These are phyloP conservation scores for Taxillus chinensis DNA, from an alignment of 164 flowering plant genomes.

Conservation along the genomic window DNA sequence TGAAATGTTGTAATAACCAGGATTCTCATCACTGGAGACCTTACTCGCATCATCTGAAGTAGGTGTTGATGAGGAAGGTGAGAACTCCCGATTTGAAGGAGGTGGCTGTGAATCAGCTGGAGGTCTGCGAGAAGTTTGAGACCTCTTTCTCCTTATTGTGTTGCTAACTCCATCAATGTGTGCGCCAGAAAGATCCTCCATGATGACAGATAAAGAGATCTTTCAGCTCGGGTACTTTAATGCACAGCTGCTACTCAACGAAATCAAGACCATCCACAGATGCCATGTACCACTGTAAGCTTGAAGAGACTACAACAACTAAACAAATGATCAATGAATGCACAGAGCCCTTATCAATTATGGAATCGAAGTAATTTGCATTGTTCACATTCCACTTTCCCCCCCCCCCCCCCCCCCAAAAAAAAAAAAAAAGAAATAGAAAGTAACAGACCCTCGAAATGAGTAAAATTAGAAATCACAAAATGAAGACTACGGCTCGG, in stretches of 20 bases:
- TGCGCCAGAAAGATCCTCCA: constrained; percentile 47
- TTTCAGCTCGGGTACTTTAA: background rate
- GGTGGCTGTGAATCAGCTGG: constrained; percentile 38
- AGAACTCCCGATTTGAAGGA: constrained; percentile 24
- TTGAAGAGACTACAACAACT: background rate
- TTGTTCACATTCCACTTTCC: no score
- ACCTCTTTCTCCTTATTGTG: constrained; percentile 52
- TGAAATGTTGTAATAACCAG: constrained; percentile 23
- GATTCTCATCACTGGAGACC: constrained; percentile 47
- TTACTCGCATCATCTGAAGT: constrained; percentile 44
- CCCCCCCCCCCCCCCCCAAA: no score
- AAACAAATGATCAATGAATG: no score
- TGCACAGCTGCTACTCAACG: constrained; percentile 1
- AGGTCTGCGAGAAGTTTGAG: constrained; percentile 49
- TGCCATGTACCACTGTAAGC: background rate
- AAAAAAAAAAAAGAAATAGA: no score
- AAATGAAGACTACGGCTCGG: no score
- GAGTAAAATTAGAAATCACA: no score
- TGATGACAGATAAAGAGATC: background rate
- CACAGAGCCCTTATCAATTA: no score
- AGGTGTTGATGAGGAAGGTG: constrained; percentile 33
- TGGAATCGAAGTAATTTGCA: background rate
- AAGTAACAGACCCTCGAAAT: no score
- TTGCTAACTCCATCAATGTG: constrained; percentile 23
- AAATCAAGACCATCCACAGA: background rate